Percentiles rank a stretch among this genome's conserved stretches.
These are phyloP conservation scores for Neovahlkampfia damariscottae DNA, from an alignment of 78 protist genomes.

Conservation along the genomic window DNA sequence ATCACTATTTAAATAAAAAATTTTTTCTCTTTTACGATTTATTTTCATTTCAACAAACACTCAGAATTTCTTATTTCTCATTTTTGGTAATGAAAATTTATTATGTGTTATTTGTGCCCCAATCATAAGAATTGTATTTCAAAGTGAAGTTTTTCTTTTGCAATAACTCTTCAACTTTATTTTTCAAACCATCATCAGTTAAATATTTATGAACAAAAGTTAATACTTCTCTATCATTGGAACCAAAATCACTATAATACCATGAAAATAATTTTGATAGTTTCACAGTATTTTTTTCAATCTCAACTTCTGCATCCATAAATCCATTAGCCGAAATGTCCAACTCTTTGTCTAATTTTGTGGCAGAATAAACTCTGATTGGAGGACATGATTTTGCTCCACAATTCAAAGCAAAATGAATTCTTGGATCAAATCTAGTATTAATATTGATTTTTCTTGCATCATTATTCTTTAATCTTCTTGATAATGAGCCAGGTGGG, in stretches of 20 bases:
- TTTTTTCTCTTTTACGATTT: no score
- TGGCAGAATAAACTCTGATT: neutral
- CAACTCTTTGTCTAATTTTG: neutral
- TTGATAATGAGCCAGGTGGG: neutral
- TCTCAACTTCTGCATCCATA: neutral
- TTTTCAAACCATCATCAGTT: neutral
- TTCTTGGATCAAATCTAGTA: neutral
- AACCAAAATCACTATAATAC: slow-evolving; percentile 24
- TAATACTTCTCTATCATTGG: neutral
- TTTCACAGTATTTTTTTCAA: neutral
- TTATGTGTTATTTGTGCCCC: neutral
- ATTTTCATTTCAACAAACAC: no score
- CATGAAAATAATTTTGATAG: slow-evolving; percentile 12
- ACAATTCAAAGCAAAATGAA: slow-evolving; percentile 45
- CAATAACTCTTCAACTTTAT: neutral
- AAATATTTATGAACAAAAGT: neutral
- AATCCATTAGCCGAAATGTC: neutral
- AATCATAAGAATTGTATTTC: neutral
- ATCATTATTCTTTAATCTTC: neutral
- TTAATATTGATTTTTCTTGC: neutral
- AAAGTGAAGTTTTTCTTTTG: neutral
- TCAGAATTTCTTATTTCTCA: no score
- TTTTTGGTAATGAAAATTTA: no score
- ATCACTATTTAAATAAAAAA: no score
- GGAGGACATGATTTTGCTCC: slow-evolving; percentile 36